phyloP scores from a whole-genome alignment of 495 filamentous ascomycete species.

The Aspergillus wentii region DNA sequence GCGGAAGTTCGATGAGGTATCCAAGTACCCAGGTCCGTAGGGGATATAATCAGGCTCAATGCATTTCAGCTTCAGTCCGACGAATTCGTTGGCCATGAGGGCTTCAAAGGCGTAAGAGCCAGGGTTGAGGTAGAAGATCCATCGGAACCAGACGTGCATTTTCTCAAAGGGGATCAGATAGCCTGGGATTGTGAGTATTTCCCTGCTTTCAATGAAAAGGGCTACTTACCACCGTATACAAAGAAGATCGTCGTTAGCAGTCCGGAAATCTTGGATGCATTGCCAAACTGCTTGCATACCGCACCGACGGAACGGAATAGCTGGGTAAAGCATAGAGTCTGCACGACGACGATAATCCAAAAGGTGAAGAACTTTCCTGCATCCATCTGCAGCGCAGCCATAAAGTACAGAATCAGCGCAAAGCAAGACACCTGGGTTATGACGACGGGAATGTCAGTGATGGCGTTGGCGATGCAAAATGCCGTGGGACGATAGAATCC shows the following conservation, averaged over 20 bases:
- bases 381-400: conserved; percentile 60
- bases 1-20: conserved; percentile 56
- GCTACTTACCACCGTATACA: conserved; percentile 69
- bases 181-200: conserved; percentile 67
- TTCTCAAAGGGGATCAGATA: conserved; percentile 72
- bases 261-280: conserved; percentile 74
- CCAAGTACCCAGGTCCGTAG: conserved; percentile 56
- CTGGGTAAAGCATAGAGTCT: conserved; percentile 69
- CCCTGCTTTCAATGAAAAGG: conserved; percentile 41
- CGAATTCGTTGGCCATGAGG: conserved; percentile 89
- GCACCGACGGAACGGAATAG: conserved; percentile 75
- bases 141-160: conserved; percentile 83
- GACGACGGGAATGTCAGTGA: conserved; percentile 68
- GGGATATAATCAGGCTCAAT: conserved; percentile 59
- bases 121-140: conserved; percentile 87
- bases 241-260: conserved; percentile 76
- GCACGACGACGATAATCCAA: conserved; percentile 61
- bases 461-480: conserved; percentile 74
- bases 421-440: conserved; percentile 65
- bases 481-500: conserved; percentile 76
- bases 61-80: conserved; percentile 71
- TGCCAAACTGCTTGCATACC: conserved; percentile 76
- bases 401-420: conserved; percentile 74
- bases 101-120: conserved; percentile 83
- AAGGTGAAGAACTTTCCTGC: conserved; percentile 78